Evolutionary conservation across 306 rosid genomes (phyloP).

Genomic region (Acacia acuminata): DNA sequence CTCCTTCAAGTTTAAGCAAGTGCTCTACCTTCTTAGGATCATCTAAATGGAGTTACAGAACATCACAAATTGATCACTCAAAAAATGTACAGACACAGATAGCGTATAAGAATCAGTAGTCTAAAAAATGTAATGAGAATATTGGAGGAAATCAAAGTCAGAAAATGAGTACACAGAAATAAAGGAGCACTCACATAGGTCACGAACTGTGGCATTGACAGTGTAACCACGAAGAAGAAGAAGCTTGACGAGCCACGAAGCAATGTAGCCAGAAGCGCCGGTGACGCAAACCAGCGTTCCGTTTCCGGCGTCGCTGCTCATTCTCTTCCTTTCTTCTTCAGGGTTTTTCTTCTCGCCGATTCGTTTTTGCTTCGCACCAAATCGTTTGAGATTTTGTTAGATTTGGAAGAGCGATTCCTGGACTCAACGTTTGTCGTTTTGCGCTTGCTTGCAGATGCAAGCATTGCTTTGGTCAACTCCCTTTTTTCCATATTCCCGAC

Average conservation of each 20-base stretch:
- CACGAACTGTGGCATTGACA: conserved; percentile 53
- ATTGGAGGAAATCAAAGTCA: background rate
- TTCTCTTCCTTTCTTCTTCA: conserved; percentile 20
- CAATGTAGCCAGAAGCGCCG: conserved; percentile 60
- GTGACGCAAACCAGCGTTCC: conserved; percentile 52
- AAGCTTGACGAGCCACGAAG: conserved; percentile 58
- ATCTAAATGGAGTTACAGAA: background rate
- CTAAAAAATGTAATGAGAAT: too few species aligned
- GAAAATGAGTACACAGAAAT: background rate
- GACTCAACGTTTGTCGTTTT: background rate
- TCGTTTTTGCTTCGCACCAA: background rate
- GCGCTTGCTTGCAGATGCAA: background rate
- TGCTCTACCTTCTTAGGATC: background rate
- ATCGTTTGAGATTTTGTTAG: background rate
- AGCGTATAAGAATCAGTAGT: too few species aligned
- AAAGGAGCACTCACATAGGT: conserved; percentile 26
- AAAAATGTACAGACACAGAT: background rate
- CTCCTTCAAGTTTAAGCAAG: background rate
- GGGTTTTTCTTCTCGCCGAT: background rate
- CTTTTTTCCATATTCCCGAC: too few species aligned
- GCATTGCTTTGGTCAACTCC: too few species aligned
- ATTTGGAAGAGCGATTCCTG: background rate
- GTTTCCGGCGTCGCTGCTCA: conserved; percentile 34
- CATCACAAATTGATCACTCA: background rate
- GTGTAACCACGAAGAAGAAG: conserved; percentile 54